Conservation (phyloP, 345 rosid species). For the Eucalyptus viminalis region DNA sequence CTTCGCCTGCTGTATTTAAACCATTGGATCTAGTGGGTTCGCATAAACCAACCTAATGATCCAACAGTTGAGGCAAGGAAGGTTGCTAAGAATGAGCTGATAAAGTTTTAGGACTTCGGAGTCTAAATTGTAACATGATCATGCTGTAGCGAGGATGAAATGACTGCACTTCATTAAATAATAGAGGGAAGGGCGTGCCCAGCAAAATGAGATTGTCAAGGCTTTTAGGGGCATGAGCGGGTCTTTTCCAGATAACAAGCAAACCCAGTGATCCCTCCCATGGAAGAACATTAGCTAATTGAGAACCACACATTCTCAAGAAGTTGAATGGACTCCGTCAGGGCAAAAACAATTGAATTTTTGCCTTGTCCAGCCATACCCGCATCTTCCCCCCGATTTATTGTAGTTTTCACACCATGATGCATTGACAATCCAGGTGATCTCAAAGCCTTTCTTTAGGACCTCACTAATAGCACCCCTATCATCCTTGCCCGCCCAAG, state of each 20-base stretch:
- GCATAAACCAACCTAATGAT: too few species aligned
- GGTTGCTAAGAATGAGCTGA: too few species aligned
- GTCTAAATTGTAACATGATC: neutral
- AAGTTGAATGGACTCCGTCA: neutral
- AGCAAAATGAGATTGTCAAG: neutral
- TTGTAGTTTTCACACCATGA: accelerated
- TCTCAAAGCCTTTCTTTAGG: neutral
- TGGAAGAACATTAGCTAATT: neutral
- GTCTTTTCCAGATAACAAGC: too few species aligned
- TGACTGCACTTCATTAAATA: neutral
- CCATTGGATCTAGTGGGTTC: too few species aligned
- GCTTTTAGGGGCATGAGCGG: too few species aligned
- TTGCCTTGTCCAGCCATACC: too few species aligned
- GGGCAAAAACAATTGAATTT: neutral
- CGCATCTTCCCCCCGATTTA: neutral
- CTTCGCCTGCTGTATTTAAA: too few species aligned
- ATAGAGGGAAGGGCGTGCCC: neutral
- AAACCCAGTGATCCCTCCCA: too few species aligned
- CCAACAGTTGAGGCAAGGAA: too few species aligned
- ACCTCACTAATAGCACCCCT: neutral
- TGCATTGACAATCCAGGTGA: neutral
- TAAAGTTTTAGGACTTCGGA: neutral
- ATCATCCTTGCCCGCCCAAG: too few species aligned
- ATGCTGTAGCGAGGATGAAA: neutral
- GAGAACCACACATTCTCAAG: neutral